Evolutionary conservation across 495 filamentous ascomycete genomes (phyloP), one percentile per base, ranked within the genome.

Genomic region (Aspergillus taichungensis): DNA sequence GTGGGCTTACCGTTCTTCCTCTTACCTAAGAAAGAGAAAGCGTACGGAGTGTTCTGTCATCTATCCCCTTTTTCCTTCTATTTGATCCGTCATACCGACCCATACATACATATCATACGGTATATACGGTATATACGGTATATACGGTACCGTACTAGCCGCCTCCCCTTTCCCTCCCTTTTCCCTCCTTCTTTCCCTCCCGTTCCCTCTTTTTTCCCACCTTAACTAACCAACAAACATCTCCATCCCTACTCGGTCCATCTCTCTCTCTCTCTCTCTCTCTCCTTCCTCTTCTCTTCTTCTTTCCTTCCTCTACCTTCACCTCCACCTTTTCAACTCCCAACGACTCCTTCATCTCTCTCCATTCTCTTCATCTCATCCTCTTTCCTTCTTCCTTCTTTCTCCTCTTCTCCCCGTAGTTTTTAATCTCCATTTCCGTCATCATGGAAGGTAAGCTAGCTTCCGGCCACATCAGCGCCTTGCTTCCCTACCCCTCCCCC

Each of bases 371-470:
- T 37, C 13, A 43, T 14, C 8, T 36, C 47, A 39, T 30, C 37
- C 40, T 42, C 46, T 42, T 51, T 53, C 35, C 47, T 37, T 45
- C 53, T 43, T 51, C 46, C 50, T 42, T 35, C 44, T 45, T 47
- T 54, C 59, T 54, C 53, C 55, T 68, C 62, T 62, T 59, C 61
- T 59, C 59, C 59, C 57, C 62, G 56, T 56, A 50, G 50, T 61
- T 46, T 61, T 54, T 50, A 58, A 61, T 64, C 67, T 60, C 43
- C 50, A 59, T 63, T 37, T 58, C 63, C 53, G 65, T 71, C 75
- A 75, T 66, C 69, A 89, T 89, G 85, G 85, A 89, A 77, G 85
- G 85, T 89, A 76, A 75, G 80, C 75, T 61, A 24, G 18, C 18
- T 54, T 50, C 42, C 42, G 38, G 65, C 59, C 61, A 67, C 63